A percentile compares a stretch with the other conserved stretches of the same genome.
phyloP scores from a whole-genome alignment of 306 rosid genomes.

The Cyamopsis tetragonoloba region DNA sequence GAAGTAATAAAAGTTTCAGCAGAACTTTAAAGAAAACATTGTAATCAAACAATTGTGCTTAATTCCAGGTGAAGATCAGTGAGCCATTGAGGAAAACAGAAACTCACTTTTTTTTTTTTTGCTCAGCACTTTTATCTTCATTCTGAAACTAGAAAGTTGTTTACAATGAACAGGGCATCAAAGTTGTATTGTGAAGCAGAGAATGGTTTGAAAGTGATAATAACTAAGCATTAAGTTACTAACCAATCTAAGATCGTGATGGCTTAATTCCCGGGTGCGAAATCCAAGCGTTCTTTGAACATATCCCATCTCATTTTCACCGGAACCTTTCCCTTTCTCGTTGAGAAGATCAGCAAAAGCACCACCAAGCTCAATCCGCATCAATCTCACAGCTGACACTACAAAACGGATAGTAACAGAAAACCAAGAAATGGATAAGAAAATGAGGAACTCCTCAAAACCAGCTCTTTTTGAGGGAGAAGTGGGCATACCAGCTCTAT shows the following conservation, averaged over 20 bases:
- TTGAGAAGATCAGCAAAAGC: conserved; percentile 94
- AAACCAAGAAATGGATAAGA: not conserved
- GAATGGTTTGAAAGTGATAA: conserved; percentile 21
- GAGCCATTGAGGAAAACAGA: not conserved
- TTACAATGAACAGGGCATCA: too few relatives aligned
- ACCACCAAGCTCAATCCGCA: conserved; percentile 90
- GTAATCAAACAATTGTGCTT: not conserved
- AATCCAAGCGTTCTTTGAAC: conserved; percentile 84
- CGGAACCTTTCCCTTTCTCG: conserved; percentile 92
- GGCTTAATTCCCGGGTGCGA: conserved; percentile 64
- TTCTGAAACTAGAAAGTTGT: not conserved
- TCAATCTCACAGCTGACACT: conserved; percentile 85
- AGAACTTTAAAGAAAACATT: not conserved
- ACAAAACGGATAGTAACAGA: not conserved
- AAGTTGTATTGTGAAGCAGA: not conserved
- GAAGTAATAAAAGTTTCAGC: not conserved
- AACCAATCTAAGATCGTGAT: conserved; percentile 86
- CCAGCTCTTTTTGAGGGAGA: not conserved
- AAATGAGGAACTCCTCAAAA: not conserved
- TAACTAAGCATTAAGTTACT: not conserved
- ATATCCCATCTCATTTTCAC: conserved; percentile 89
- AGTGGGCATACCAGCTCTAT: conserved; percentile 64
- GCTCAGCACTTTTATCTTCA: too few relatives aligned
- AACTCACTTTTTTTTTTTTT: too few relatives aligned
- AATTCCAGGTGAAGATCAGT: not conserved